These are phyloP conservation scores for Sporothrix curviconia DNA, from an alignment of 2,329 filamentous ascomycete species.

Conservation along the genomic window DNA sequence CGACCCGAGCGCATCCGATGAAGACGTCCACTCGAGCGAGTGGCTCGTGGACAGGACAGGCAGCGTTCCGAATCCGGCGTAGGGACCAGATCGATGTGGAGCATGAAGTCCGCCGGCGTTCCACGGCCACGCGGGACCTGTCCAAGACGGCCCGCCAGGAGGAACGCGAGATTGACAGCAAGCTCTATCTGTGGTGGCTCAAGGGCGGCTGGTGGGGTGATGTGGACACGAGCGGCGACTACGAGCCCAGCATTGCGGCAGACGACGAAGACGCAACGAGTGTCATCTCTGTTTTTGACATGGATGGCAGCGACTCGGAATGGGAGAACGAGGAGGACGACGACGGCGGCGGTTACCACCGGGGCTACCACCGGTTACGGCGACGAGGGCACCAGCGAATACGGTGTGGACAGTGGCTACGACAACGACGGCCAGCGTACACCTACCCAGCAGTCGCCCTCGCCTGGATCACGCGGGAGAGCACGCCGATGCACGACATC, in stretches of 20 bases:
- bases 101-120: conserved; percentile 61
- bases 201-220: conserved; percentile 79
- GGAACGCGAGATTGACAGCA: conserved; percentile 63
- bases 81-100: conserved; percentile 58
- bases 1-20: conserved; percentile 16
- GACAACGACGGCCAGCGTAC: conserved; percentile 53
- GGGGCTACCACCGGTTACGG: conserved; percentile 37
- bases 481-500: conserved; percentile 54
- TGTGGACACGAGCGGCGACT: conserved; percentile 74
- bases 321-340: conserved; percentile 37
- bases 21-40: conserved; percentile 13
- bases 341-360: conserved; percentile 37
- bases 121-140: conserved; percentile 30
- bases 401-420: conserved; percentile 38
- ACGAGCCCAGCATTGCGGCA: conserved; percentile 49
- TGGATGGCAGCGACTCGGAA: conserved; percentile 23
- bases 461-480: conserved; percentile 38
- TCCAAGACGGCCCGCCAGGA: conserved; percentile 25
- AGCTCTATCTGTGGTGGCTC: conserved; percentile 80
- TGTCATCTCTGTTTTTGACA: conserved; percentile 57
- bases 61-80: conserved; percentile 45
- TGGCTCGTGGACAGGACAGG: conserved; percentile 23
- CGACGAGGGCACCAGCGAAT: too few relatives aligned
- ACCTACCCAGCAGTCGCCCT: conserved; percentile 37
- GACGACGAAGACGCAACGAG: conserved; percentile 73